These are phyloP conservation scores for Dictyostelium intermedium DNA, from an alignment of 78 protist species.

Conservation along the genomic window DNA sequence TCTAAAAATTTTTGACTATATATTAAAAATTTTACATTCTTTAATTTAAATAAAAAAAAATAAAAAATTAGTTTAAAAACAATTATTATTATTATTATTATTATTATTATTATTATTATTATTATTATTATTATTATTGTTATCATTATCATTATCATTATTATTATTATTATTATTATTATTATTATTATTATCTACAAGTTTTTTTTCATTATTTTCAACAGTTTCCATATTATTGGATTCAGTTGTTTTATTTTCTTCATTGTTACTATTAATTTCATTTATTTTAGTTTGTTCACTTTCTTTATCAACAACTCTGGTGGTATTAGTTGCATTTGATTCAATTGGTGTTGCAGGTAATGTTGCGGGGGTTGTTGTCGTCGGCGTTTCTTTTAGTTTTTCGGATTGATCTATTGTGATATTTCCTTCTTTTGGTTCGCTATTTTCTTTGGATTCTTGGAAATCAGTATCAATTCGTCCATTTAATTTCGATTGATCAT, in stretches of 20 bases:
- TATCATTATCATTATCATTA: too few species aligned
- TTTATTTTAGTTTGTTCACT: not conserved
- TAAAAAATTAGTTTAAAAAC: too few species aligned
- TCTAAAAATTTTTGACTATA: constrained; percentile 84
- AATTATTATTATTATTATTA: too few species aligned
- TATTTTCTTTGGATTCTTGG: not conserved
- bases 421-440: not conserved
- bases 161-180: too few species aligned
- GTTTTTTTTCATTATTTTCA: not conserved
- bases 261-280: not conserved
- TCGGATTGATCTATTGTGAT: not conserved
- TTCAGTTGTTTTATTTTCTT: not conserved
- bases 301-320: not conserved
- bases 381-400: not conserved
- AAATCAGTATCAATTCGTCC: not conserved
- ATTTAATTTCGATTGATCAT: not conserved
- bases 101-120: too few species aligned
- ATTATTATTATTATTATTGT: too few species aligned
- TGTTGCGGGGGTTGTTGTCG: not conserved
- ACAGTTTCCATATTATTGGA: not conserved
- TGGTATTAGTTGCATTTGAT: not conserved
- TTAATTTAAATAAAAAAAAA: not conserved
- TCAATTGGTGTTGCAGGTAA: not conserved
- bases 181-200: not conserved
- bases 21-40: constrained; percentile 59